A percentile compares a stretch with the other conserved stretches of the same genome.
phyloP scores from a whole-genome alignment of 306 rosid species.

The Cyamopsis tetragonoloba region DNA sequence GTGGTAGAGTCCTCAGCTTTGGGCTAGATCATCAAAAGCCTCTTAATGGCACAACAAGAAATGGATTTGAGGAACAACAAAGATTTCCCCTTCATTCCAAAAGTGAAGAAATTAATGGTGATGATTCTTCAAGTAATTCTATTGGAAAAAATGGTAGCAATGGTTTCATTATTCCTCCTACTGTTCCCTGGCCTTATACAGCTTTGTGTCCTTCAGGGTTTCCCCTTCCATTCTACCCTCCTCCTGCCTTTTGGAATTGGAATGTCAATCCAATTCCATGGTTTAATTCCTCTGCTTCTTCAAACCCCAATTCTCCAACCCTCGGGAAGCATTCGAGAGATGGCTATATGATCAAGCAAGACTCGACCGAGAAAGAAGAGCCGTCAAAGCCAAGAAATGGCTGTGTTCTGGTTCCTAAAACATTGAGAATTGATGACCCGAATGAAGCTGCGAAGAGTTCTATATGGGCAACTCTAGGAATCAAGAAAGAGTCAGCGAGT shows the following conservation, averaged over 20 bases:
- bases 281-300: constrained; percentile 52
- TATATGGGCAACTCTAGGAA: constrained; percentile 89
- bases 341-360: constrained; percentile 35
- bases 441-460: constrained; percentile 93
- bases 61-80: constrained; percentile 39
- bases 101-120: constrained; percentile 48
- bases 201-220: constrained; percentile 65
- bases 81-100: constrained; percentile 33
- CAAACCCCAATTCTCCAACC: constrained; percentile 46
- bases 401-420: constrained; percentile 75
- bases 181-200: constrained; percentile 84
- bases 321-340: constrained; percentile 79
- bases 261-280: constrained; percentile 67
- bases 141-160: constrained; percentile 47
- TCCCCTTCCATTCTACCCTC: constrained; percentile 62
- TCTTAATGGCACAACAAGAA: constrained; percentile 42
- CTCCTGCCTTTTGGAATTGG: constrained; percentile 68
- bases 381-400: constrained; percentile 52
- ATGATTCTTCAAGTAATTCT: constrained; percentile 52
- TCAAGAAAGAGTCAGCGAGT: constrained; percentile 63
- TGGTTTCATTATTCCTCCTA: constrained; percentile 59
- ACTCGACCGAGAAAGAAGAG: constrained; percentile 34
- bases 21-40: constrained; percentile 57
- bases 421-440: constrained; percentile 83
- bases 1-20: constrained; percentile 73